phyloP scores from a whole-genome alignment of 257 asterid genomes.

The Avicennia marina region DNA sequence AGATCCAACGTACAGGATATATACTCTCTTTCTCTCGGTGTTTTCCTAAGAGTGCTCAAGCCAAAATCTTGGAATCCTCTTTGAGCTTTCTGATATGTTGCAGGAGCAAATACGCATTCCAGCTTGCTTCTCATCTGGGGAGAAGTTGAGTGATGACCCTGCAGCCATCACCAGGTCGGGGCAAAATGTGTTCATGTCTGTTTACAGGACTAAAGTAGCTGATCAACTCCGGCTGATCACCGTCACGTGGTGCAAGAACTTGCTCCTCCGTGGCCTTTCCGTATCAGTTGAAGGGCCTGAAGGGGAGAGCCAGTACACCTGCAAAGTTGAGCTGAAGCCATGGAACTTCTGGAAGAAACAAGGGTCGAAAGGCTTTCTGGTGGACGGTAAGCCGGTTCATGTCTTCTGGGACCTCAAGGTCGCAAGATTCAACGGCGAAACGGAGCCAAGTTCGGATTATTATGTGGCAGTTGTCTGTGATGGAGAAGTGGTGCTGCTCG shows the following conservation, averaged over 20 bases:
- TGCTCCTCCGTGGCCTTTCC: slow-evolving; percentile 84
- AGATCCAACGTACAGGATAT: slow-evolving; percentile 19
- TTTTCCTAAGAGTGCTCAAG: neutral
- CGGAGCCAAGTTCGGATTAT: slow-evolving; percentile 77
- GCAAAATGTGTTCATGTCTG: slow-evolving; percentile 74
- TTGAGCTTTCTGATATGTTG: slow-evolving; percentile 27
- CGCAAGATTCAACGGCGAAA: slow-evolving; percentile 75
- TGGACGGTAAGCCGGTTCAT: slow-evolving; percentile 49
- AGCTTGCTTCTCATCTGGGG: slow-evolving; percentile 73
- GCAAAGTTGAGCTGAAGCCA: slow-evolving; percentile 92
- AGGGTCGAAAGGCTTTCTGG: slow-evolving; percentile 60
- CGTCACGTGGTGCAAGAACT: slow-evolving; percentile 90
- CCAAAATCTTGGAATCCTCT: no score
- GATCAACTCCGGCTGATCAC: slow-evolving; percentile 72
- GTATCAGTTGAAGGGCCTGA: slow-evolving; percentile 60
- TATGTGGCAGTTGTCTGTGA: slow-evolving; percentile 84
- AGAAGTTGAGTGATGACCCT: slow-evolving; percentile 47
- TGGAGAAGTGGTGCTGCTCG: slow-evolving; percentile 68
- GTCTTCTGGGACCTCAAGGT: slow-evolving; percentile 84
- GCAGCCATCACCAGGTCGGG: slow-evolving; percentile 68
- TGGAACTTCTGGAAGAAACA: slow-evolving; percentile 94
- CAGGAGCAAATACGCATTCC: slow-evolving; percentile 80
- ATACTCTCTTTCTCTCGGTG: neutral
- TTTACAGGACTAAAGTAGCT: slow-evolving; percentile 67
- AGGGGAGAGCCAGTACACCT: slow-evolving; percentile 49